A percentile compares a stretch with the other conserved stretches of the same genome.
Evolutionary conservation across 768 basidiomycete genomes (phyloP).

Genomic region (Termitomyces sp.): DNA sequence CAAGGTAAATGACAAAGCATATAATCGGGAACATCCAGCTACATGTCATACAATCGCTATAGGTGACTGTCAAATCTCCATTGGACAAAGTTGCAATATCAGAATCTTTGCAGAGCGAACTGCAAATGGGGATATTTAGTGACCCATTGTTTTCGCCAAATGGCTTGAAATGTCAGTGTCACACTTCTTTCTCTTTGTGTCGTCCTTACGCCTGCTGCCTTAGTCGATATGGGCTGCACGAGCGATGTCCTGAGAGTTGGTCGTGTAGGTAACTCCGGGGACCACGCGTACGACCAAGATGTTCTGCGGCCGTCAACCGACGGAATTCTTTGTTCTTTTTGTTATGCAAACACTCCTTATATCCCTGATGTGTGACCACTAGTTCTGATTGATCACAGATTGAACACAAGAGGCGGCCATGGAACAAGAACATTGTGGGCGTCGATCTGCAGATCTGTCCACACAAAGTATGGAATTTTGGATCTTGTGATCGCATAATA

Average conservation of each 20-base stretch:
- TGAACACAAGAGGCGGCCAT: neutral
- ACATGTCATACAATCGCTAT: neutral
- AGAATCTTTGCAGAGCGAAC: conserved; percentile 4
- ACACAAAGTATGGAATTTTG: conserved; percentile 1
- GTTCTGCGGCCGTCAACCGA: neutral
- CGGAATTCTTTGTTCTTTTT: conserved; percentile 1
- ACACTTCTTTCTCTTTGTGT: neutral
- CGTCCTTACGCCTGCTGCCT: neutral
- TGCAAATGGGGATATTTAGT: neutral
- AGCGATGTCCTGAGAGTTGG: no score
- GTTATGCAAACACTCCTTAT: neutral
- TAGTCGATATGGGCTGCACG: neutral
- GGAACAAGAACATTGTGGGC: conserved; percentile 9
- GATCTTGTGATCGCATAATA: conserved; percentile 8
- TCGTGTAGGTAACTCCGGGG: neutral
- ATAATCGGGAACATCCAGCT: neutral
- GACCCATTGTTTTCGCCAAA: neutral
- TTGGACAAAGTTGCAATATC: conserved; percentile 5
- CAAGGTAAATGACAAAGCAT: neutral
- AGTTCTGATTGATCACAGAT: conserved; percentile 7
- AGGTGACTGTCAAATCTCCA: neutral
- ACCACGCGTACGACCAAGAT: neutral
- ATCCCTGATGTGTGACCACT: neutral
- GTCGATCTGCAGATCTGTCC: conserved; percentile 8
- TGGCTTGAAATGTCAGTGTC: neutral